Conservation (phyloP, 306 rosid species). For the Styphnolobium japonicum region DNA sequence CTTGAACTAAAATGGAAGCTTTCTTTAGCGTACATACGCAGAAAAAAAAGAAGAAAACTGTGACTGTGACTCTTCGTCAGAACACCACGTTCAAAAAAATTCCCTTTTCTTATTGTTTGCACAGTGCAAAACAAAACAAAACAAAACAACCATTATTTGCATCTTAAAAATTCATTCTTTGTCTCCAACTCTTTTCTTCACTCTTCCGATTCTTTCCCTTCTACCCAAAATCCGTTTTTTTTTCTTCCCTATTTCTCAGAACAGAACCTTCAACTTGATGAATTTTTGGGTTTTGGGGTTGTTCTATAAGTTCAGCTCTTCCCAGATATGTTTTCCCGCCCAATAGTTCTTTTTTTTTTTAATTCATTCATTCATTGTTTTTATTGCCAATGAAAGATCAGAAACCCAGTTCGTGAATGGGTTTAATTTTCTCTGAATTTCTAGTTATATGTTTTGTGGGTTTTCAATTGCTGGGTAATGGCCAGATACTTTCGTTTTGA, state of each 20-base stretch:
- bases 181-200: conserved; percentile 29
- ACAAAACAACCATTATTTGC: not conserved
- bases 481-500: conserved; percentile 5
- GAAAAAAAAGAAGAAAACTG: conserved; percentile 19
- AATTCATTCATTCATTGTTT: not conserved
- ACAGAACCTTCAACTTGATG: conserved; percentile 5
- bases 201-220: conserved; percentile 27
- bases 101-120: conserved; percentile 31
- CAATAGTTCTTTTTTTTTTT: not conserved
- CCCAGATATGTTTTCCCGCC: not conserved
- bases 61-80: conserved; percentile 36
- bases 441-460: not conserved
- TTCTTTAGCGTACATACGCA: conserved; percentile 26
- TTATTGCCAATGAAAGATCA: not conserved
- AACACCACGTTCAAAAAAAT: conserved; percentile 49
- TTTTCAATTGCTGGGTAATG: conserved; percentile 15
- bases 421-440: conserved; percentile 5
- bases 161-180: conserved; percentile 40
- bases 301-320: not conserved
- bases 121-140: conserved; percentile 11
- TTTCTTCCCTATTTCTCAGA: not conserved
- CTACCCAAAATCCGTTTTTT: conserved; percentile 13
- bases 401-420: not conserved
- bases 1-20: not conserved
- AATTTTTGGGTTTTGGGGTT: conserved; percentile 7